A percentile compares a stretch with the other conserved stretches of the same genome.
phyloP scores from a whole-genome alignment of 1,284 basidiomycete species.

The Ceratobasidium sp. region DNA sequence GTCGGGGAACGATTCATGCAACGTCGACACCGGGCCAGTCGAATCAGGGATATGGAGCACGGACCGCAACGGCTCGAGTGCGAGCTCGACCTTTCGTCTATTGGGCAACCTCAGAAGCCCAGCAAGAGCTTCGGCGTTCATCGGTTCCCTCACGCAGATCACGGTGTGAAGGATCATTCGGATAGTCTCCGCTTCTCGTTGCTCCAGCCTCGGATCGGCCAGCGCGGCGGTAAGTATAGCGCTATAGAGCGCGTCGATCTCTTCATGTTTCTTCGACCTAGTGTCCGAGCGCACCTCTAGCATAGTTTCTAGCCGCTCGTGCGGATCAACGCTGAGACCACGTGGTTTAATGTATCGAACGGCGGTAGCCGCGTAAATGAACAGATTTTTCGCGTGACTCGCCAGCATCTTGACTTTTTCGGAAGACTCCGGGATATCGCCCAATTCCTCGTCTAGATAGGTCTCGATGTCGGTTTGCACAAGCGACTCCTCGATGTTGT shows the following conservation, averaged over 20 bases:
- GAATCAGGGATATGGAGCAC: constrained; percentile 17
- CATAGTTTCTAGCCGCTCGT: background rate
- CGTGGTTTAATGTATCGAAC: constrained; percentile 22
- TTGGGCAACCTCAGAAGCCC: background rate
- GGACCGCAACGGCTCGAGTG: constrained; percentile 1
- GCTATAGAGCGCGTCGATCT: constrained; percentile 11
- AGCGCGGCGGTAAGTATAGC: constrained; percentile 7
- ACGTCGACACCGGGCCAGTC: background rate
- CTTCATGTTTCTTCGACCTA: background rate
- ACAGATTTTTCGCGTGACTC: background rate
- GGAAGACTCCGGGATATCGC: background rate
- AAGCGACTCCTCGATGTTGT: constrained; percentile 15
- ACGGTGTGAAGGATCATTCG: constrained; percentile 8
- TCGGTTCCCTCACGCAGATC: constrained; percentile 11
- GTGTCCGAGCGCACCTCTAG: background rate
- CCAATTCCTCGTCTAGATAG: constrained; percentile 11
- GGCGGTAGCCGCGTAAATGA: constrained; percentile 28
- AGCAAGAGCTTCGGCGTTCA: background rate
- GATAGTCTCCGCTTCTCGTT: background rate
- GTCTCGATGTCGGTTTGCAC: constrained; percentile 37
- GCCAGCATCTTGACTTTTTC: background rate
- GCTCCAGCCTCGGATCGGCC: background rate
- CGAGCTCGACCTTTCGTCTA: background rate
- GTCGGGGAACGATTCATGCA: constrained; percentile 31
- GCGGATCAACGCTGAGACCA: background rate